Conservation (phyloP, 176 grass and related monocot genomes). For the Aegilops umbellulata region DNA sequence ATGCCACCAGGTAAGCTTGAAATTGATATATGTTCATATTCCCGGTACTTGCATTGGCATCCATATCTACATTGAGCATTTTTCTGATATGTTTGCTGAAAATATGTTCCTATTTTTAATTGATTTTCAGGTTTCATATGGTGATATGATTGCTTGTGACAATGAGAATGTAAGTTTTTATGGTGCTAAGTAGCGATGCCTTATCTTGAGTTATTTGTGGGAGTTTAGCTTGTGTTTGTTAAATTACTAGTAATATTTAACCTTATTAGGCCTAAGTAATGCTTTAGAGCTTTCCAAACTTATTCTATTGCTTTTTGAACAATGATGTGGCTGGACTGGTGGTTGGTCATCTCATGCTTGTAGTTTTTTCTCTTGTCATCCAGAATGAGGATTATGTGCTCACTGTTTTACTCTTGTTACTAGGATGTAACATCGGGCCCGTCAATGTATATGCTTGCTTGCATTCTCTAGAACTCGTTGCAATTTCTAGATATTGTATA, state of each 20-base stretch:
- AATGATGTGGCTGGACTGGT: background rate
- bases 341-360: background rate
- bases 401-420: background rate
- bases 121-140: slow-evolving; percentile 81
- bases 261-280: background rate
- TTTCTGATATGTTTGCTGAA: slow-evolving; percentile 21
- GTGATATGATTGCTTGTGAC: slow-evolving; percentile 98
- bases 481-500: background rate
- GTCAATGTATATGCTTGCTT: slow-evolving; percentile 1
- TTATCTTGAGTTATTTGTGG: background rate
- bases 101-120: background rate
- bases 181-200: slow-evolving; percentile 13
- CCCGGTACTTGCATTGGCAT: background rate
- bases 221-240: background rate
- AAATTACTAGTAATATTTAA: slow-evolving; percentile 24
- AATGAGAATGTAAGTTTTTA: slow-evolving; percentile 90
- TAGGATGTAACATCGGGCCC: background rate
- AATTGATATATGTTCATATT: slow-evolving; percentile 11
- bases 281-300: slow-evolving; percentile 9
- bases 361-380: slow-evolving; percentile 21
- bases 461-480: slow-evolving; percentile 8
- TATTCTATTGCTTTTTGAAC: background rate
- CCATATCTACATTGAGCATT: slow-evolving; percentile 14
- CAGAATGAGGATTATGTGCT: slow-evolving; percentile 5
- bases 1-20: slow-evolving; percentile 84